These are phyloP conservation scores for Acanthamoeba divionensis DNA, from an alignment of 208 protist genomes.

Conservation along the genomic window DNA sequence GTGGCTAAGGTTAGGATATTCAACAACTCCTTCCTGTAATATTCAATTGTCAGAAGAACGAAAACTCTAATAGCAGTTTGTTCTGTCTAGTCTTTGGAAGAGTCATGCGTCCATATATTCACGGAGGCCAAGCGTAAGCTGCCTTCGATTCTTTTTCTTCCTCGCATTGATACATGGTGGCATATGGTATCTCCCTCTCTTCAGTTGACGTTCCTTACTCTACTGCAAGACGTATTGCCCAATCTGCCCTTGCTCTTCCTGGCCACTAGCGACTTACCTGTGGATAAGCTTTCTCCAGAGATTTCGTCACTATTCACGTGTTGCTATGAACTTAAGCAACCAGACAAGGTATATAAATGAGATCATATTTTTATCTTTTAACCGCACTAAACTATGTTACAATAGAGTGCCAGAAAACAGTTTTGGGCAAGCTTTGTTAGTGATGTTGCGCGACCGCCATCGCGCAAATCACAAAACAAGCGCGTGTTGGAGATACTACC, in stretches of 20 bases:
- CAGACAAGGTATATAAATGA: too few relatives aligned
- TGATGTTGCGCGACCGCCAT: constrained; percentile 6
- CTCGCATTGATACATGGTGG: constrained; percentile 51
- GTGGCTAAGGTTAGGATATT: background rate
- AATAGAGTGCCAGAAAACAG: background rate
- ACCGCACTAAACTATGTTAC: too few relatives aligned
- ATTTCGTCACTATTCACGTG: background rate
- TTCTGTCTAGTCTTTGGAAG: constrained; percentile 5
- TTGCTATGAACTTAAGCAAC: constrained; percentile 5
- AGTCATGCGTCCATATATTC: constrained; percentile 49
- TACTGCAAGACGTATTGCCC: constrained; percentile 19
- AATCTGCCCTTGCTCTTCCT: background rate
- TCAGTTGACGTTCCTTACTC: constrained; percentile 30
- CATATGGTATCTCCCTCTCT: constrained; percentile 38
- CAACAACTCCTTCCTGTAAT: background rate
- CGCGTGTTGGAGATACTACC: background rate
- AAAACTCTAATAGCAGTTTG: background rate
- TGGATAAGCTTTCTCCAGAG: background rate
- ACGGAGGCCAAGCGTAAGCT: constrained; percentile 34
- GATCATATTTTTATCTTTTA: too few relatives aligned
- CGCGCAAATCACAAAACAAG: background rate
- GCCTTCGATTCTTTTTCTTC: constrained; percentile 44
- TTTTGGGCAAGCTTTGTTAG: background rate
- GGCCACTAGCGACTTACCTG: constrained; percentile 18
- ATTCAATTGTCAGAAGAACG: background rate